Percentiles rank a stretch among this genome's conserved stretches.
phyloP scores from a whole-genome alignment of 2,329 filamentous ascomycete species.

The Domatiomyces globalis region DNA sequence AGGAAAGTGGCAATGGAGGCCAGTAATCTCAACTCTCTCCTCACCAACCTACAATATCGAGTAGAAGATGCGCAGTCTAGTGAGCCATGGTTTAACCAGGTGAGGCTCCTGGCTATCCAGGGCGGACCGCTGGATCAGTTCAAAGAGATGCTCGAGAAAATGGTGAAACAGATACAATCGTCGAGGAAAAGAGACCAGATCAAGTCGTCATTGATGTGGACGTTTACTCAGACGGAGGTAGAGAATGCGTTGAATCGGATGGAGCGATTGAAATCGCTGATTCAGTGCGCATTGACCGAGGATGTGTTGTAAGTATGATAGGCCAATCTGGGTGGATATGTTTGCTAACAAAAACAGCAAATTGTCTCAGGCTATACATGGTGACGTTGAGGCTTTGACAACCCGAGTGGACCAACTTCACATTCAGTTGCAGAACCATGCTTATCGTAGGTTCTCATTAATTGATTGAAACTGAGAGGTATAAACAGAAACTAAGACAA shows the following conservation, averaged over 20 bases:
- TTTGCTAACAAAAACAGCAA: conserved; percentile 1
- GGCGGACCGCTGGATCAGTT: conserved; percentile 21
- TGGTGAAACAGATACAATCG: conserved; percentile 3
- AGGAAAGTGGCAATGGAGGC: conserved; percentile 14
- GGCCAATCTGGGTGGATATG: not conserved
- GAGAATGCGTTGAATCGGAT: conserved; percentile 5
- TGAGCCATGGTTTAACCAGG: conserved; percentile 16
- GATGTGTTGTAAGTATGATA: conserved; percentile 4
- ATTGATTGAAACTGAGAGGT: not conserved
- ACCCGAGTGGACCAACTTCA: conserved; percentile 1
- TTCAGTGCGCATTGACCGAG: conserved; percentile 6
- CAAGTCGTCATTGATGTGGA: conserved; percentile 6
- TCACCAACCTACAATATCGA: conserved; percentile 14
- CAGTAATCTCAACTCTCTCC: conserved; percentile 16
- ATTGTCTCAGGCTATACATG: conserved; percentile 3
- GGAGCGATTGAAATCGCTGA: conserved; percentile 10
- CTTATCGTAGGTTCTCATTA: conserved; percentile 2
- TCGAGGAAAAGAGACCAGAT: conserved; percentile 4
- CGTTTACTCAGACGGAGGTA: conserved; percentile 6
- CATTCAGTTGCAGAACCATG: not conserved
- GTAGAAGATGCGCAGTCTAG: conserved; percentile 12
- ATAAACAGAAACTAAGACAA: conserved; percentile 1
- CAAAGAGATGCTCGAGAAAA: conserved; percentile 16
- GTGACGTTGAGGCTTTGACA: not conserved
- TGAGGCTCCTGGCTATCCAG: conserved; percentile 4